Percentiles rank a stretch among this genome's conserved stretches.
phyloP scores from a whole-genome alignment of 495 filamentous ascomycete genomes.

The Usnea hakonensis region DNA sequence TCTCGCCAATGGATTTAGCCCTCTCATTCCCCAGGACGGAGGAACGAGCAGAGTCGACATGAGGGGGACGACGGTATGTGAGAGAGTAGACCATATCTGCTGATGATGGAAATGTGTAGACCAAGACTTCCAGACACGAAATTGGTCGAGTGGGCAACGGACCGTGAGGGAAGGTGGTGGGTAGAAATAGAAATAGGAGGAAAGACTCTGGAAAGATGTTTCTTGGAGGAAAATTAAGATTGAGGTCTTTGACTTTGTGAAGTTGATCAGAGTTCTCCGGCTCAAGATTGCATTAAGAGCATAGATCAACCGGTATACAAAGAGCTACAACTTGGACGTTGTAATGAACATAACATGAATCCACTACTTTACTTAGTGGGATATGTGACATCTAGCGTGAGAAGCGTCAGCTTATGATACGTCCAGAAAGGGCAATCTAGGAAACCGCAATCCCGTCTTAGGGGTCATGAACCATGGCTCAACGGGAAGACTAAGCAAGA shows the following conservation, averaged over 20 bases:
- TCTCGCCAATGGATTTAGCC: constrained; percentile 27
- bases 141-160: background rate
- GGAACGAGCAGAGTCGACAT: constrained; percentile 22
- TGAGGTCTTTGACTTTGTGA: background rate
- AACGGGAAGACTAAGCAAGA: background rate
- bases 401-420: background rate
- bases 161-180: no score
- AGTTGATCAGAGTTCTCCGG: background rate
- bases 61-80: constrained; percentile 39
- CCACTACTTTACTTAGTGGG: background rate
- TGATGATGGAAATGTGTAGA: background rate
- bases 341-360: no score
- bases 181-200: background rate
- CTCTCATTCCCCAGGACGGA: constrained; percentile 26
- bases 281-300: background rate
- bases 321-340: no score
- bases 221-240: background rate
- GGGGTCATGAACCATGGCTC: background rate
- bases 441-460: background rate
- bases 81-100: constrained; percentile 43
- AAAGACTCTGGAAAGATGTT: background rate
- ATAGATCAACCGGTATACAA: no score
- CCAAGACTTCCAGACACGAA: background rate
- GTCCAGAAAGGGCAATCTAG: background rate
- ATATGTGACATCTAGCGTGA: background rate